These are phyloP conservation scores for Pascua guehoae DNA, from an alignment of 1,284 basidiomycete species.

Conservation along the genomic window DNA sequence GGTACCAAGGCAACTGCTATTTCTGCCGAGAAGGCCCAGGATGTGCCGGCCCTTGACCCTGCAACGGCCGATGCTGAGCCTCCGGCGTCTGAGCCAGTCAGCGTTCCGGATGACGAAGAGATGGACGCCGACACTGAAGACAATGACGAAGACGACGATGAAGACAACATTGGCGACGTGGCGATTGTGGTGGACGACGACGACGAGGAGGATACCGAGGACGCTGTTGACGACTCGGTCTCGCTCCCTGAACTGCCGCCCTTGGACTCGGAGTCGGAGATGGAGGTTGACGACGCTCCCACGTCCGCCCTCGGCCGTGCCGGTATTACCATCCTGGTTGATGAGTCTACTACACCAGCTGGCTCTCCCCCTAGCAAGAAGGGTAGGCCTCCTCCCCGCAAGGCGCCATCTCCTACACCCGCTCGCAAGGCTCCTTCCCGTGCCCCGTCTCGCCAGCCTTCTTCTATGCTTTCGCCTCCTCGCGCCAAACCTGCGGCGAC, in stretches of 20 bases:
- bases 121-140: no score
- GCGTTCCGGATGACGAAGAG: neutral
- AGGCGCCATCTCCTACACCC: no score
- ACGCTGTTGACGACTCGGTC: slow-evolving; percentile 21
- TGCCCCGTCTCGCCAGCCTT: no score
- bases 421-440: no score
- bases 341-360: slow-evolving; percentile 9
- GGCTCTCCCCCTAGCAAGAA: slow-evolving; percentile 7
- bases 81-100: neutral
- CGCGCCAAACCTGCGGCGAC: no score
- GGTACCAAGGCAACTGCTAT: neutral
- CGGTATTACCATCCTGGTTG: slow-evolving; percentile 10
- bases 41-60: neutral
- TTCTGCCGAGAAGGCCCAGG: neutral
- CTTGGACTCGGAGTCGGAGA: slow-evolving; percentile 13
- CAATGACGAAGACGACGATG: neutral
- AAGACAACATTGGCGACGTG: slow-evolving; percentile 3
- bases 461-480: no score
- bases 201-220: slow-evolving; percentile 16
- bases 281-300: slow-evolving; percentile 11
- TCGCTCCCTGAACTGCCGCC: slow-evolving; percentile 18
- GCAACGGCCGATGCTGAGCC: neutral
- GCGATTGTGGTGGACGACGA: slow-evolving; percentile 13
- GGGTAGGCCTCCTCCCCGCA: neutral
- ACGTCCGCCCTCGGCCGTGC: slow-evolving; percentile 13